These are phyloP conservation scores for Candida pseudoglaebosa DNA, from an alignment of 805 yeast species.

Conservation along the genomic window DNA sequence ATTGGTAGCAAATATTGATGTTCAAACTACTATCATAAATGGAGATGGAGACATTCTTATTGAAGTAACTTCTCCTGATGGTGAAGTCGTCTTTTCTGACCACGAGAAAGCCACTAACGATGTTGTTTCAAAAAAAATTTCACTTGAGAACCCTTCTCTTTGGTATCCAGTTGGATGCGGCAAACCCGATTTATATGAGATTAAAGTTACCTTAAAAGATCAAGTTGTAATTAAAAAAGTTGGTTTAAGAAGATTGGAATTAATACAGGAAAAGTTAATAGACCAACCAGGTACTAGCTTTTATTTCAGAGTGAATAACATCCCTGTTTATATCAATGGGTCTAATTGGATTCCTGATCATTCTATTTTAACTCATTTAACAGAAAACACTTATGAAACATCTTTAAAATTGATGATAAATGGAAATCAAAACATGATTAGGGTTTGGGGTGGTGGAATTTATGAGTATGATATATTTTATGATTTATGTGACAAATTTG, in stretches of 20 bases:
- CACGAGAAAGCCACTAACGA: background rate
- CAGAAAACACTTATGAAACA: conserved; percentile 29
- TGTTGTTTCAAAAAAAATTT: conserved; percentile 2
- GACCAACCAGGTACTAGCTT: conserved; percentile 37
- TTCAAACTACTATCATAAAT: conserved; percentile 3
- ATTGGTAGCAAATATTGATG: conserved; percentile 10
- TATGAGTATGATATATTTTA: conserved; percentile 43
- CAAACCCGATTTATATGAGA: conserved; percentile 26
- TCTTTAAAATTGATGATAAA: conserved; percentile 32
- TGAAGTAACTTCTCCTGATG: conserved; percentile 13
- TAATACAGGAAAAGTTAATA: conserved; percentile 30
- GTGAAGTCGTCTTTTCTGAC: conserved; percentile 4
- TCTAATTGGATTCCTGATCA: conserved; percentile 51
- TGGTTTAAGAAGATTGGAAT: conserved; percentile 40
- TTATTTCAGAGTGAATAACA: conserved; percentile 38
- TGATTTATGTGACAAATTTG: conserved; percentile 40
- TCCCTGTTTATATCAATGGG: conserved; percentile 37
- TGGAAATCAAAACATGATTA: conserved; percentile 43
- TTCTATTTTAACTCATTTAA: conserved; percentile 30
- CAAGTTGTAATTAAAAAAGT: conserved; percentile 19
- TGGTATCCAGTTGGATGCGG: conserved; percentile 44
- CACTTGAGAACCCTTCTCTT: conserved; percentile 24
- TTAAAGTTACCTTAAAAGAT: conserved; percentile 13
- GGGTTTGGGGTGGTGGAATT: conserved; percentile 51
- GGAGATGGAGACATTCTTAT: conserved; percentile 4